phyloP scores from a whole-genome alignment of 2,329 filamentous ascomycete species.

The Venturia pyrina region DNA sequence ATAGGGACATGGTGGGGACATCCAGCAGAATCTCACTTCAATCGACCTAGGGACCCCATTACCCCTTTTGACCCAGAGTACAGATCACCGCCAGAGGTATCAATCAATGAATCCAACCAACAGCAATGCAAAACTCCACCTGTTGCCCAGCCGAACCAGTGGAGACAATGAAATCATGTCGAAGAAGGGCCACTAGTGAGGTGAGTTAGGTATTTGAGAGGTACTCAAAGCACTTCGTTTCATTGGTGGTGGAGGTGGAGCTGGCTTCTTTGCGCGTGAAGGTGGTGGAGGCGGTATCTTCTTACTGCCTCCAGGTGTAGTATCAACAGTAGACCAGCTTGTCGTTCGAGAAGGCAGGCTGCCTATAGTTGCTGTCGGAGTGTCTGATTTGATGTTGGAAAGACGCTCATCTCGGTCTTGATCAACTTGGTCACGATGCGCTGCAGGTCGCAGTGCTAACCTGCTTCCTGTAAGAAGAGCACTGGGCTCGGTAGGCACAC shows the following conservation, averaged over 20 bases:
- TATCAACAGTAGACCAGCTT: slow-evolving; percentile 34
- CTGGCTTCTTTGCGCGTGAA: slow-evolving; percentile 54
- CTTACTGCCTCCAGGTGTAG: slow-evolving; percentile 33
- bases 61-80: background rate
- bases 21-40: background rate
- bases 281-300: slow-evolving; percentile 54
- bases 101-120: background rate
- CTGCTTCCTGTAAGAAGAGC: slow-evolving; percentile 35
- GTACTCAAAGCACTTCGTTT: slow-evolving; percentile 45
- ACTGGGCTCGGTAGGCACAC: slow-evolving; percentile 45
- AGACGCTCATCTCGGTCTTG: slow-evolving; percentile 7
- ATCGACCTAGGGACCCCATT: background rate
- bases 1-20: background rate
- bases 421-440: background rate
- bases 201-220: slow-evolving; percentile 21
- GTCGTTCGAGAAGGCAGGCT: slow-evolving; percentile 40
- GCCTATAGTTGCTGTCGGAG: slow-evolving; percentile 44
- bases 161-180: background rate
- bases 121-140: background rate
- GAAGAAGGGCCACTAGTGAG: background rate
- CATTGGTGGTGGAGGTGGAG: slow-evolving; percentile 53
- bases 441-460: slow-evolving; percentile 34
- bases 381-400: slow-evolving; percentile 38
- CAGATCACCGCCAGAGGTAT: background rate
- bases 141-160: background rate